Evolutionary conservation across 1,284 basidiomycete genomes (phyloP).

Genomic region (Sphaerobolus stellatus): DNA sequence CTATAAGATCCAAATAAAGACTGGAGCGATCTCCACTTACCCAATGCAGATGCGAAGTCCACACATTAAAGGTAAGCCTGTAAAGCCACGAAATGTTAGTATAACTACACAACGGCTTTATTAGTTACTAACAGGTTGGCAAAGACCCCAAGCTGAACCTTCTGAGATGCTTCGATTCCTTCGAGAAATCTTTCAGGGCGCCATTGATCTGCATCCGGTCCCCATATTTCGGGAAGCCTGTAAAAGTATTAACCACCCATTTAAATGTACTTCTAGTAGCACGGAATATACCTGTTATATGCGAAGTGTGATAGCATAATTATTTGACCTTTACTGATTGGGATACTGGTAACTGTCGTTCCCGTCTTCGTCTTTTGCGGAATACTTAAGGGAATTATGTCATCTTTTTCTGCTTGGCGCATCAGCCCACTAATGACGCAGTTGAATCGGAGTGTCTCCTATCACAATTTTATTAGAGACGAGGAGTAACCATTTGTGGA

Average conservation of each 20-base stretch:
- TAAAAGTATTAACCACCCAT: slow-evolving; percentile 30
- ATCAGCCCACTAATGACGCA: slow-evolving; percentile 40
- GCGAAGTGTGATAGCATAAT: slow-evolving; percentile 29
- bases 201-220: slow-evolving; percentile 41
- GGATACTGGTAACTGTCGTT: slow-evolving; percentile 31
- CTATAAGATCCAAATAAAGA: not conserved
- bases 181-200: slow-evolving; percentile 36
- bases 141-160: slow-evolving; percentile 31
- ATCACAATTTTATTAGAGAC: not conserved
- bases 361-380: slow-evolving; percentile 36
- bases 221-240: slow-evolving; percentile 40
- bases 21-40: slow-evolving; percentile 14
- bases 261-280: not conserved
- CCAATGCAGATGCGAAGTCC: slow-evolving; percentile 44
- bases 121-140: slow-evolving; percentile 17
- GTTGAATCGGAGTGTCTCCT: slow-evolving; percentile 44
- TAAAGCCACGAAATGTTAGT: not conserved
- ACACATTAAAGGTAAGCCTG: slow-evolving; percentile 38
- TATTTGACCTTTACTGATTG: slow-evolving; percentile 39
- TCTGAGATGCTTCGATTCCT: slow-evolving; percentile 24
- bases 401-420: slow-evolving; percentile 39
- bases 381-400: slow-evolving; percentile 43
- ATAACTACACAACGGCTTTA: not conserved
- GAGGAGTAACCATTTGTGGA: not conserved
- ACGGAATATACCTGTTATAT: slow-evolving; percentile 15